phyloP scores from a whole-genome alignment of 2,329 filamentous ascomycete genomes.

The Colletotrichum nymphaeae region DNA sequence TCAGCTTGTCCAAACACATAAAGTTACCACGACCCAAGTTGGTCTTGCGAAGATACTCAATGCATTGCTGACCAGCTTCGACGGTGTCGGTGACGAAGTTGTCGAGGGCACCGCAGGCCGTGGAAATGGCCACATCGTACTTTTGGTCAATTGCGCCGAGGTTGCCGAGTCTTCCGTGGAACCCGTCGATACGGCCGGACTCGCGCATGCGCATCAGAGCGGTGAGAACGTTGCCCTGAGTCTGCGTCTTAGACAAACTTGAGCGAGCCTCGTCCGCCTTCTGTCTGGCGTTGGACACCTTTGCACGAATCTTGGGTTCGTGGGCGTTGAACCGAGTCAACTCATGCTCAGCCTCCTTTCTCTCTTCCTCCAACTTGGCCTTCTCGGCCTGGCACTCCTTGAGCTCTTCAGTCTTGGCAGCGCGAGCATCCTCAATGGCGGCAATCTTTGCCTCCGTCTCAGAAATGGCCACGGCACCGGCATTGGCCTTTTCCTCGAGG shows the following conservation, averaged over 20 bases:
- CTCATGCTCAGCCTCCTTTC: slow-evolving; percentile 76
- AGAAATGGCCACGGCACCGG: slow-evolving; percentile 84
- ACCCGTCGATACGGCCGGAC: slow-evolving; percentile 95
- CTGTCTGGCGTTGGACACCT: slow-evolving; percentile 89
- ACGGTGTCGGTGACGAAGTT: slow-evolving; percentile 98
- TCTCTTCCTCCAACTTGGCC: slow-evolving; percentile 78
- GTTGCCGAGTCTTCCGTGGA: slow-evolving; percentile 94
- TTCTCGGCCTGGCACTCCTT: slow-evolving; percentile 81
- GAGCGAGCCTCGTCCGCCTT: slow-evolving; percentile 96
- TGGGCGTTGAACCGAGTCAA: slow-evolving; percentile 78
- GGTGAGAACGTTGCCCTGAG: slow-evolving; percentile 90
- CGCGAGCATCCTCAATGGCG: slow-evolving; percentile 76
- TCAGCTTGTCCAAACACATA: slow-evolving; percentile 91
- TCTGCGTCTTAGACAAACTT: slow-evolving; percentile 89
- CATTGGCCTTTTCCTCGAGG: slow-evolving; percentile 87
- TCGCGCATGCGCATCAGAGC: slow-evolving; percentile 95
- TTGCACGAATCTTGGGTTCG: slow-evolving; percentile 84
- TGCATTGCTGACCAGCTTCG: slow-evolving; percentile 96
- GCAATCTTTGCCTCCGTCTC: slow-evolving; percentile 85
- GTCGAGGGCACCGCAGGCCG: slow-evolving; percentile 89
- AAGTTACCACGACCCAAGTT: slow-evolving; percentile 97
- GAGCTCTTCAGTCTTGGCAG: slow-evolving; percentile 78
- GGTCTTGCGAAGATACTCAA: slow-evolving; percentile 96
- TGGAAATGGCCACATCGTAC: slow-evolving; percentile 98
- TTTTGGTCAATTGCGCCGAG: slow-evolving; percentile 92